Evolutionary conservation across 768 basidiomycete species (phyloP), one percentile per base, ranked within the genome.

Genomic region (Termitomyces sp.): DNA sequence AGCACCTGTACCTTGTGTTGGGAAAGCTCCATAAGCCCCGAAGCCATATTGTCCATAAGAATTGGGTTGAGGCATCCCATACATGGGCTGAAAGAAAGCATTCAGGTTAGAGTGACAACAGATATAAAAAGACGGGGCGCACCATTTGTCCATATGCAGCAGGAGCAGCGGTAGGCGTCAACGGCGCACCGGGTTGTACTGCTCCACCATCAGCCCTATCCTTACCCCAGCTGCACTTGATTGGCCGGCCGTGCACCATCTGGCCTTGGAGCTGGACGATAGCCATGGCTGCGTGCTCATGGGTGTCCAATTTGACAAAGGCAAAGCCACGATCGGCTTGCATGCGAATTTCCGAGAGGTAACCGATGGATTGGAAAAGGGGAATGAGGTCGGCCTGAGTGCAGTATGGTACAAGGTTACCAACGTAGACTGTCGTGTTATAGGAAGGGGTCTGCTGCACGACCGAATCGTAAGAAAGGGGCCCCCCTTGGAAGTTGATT

Each of bases 161-260:
- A 45, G 86, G 81, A 33, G 75, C 69, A 23, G 81, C 69, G 43
- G 82, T 76, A 31, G 89, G 88, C 62, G 85, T 87, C 62, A 89
- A 69, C 35, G 76, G 74, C 32, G 65, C 70, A 15, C 73, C 64
- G 45, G 81, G 74, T 52, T 81, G 78, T 23, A 81, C 76, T 52
- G 77, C 74, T 23, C 80, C 82, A 32, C 84, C 89, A 67, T 89
- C 88, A 22, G 85, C 88, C 58, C 92, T 82, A 69, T 98, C 96
- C 72, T 98, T 98, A 53, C 97, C 97, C 97, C 97, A 99, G 64
- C 92, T 94, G 72, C 93, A 96, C 74, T 98, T 98, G 79, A 98
- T 93, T 7, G 95, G 94, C 36, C 97, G 76, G 45, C 96, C 96
- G 61, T 99, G 97, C 25, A 99, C 92, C 81, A 94, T 91, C 75